A percentile compares a stretch with the other conserved stretches of the same genome.
Evolutionary conservation across 371 early-diverging fungal genomes (phyloP).

Genomic region (Coemansia sp.): DNA sequence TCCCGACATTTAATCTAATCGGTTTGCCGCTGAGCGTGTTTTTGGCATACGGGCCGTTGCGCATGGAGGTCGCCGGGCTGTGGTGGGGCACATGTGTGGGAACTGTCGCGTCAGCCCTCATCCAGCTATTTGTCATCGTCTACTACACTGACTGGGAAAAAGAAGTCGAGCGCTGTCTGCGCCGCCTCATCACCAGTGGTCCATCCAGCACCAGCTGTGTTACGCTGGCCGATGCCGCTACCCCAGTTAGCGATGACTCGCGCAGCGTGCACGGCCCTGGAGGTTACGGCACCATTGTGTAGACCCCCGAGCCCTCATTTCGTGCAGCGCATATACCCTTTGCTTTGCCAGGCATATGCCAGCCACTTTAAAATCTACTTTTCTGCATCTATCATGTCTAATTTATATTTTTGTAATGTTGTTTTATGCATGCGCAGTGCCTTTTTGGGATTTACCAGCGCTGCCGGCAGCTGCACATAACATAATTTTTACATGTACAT

Average conservation of each 20-base stretch:
- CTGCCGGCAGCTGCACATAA: neutral
- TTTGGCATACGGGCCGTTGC: conserved; percentile 58
- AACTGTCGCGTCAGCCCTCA: conserved; percentile 20
- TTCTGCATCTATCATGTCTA: conserved; percentile 5
- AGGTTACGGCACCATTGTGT: neutral
- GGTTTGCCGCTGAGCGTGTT: conserved; percentile 67
- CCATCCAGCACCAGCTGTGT: conserved; percentile 5
- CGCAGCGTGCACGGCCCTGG: neutral
- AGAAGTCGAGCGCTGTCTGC: conserved; percentile 37
- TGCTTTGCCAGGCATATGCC: neutral
- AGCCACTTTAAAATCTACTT: neutral
- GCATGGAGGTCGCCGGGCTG: conserved; percentile 62
- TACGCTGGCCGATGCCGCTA: neutral
- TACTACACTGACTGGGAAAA: conserved; percentile 40
- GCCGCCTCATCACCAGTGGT: conserved; percentile 32
- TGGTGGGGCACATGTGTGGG: conserved; percentile 61
- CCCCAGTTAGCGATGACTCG: neutral
- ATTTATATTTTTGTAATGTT: neutral
- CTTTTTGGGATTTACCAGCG: neutral
- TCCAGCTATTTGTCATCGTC: conserved; percentile 33
- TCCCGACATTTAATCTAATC: conserved; percentile 63
- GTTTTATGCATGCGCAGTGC: neutral
- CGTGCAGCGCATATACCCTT: neutral
- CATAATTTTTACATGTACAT: neutral
- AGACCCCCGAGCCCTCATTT: neutral